These are phyloP conservation scores for Erodium moschatum DNA, from an alignment of 441 rosid species.

Conservation along the genomic window DNA sequence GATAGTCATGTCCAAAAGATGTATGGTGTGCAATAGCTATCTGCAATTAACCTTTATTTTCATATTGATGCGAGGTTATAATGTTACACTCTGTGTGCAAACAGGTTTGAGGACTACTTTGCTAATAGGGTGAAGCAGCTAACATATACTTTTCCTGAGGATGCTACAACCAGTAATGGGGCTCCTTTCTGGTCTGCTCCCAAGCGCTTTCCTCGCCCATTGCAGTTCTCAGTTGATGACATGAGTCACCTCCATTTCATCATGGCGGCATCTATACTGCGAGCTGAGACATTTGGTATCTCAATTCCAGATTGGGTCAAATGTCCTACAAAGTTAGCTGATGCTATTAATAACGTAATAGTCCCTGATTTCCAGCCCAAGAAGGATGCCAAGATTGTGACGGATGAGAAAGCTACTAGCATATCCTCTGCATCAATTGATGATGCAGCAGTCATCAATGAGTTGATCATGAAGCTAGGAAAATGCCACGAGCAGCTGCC, in stretches of 20 bases:
- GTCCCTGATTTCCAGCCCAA: constrained; percentile 86
- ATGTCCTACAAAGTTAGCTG: constrained; percentile 44
- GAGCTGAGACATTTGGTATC: constrained; percentile 80
- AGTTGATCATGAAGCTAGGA: constrained; percentile 51
- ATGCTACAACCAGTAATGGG: constrained; percentile 77
- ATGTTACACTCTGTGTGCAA: constrained; percentile 1
- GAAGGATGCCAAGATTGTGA: constrained; percentile 64
- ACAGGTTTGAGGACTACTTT: constrained; percentile 87
- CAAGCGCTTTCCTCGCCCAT: constrained; percentile 74
- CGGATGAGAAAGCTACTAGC: constrained; percentile 78
- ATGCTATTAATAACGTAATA: constrained; percentile 56
- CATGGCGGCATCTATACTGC: constrained; percentile 59
- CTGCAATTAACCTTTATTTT: no score
- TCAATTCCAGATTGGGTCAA: constrained; percentile 67
- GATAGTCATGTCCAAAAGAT: no score
- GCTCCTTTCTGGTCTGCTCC: constrained; percentile 95
- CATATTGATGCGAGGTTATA: no score
- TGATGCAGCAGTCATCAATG: constrained; percentile 61
- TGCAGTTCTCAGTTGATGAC: constrained; percentile 59
- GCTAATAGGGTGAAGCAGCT: constrained; percentile 75
- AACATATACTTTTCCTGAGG: constrained; percentile 82
- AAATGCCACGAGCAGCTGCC: constrained; percentile 38
- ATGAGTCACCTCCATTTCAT: constrained; percentile 55
- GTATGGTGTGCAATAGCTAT: no score
- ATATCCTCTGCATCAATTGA: constrained; percentile 52